A percentile compares a stretch with the other conserved stretches of the same genome.
These are phyloP conservation scores for Malania oleifera DNA, from an alignment of 164 flowering plant species.

Conservation along the genomic window DNA sequence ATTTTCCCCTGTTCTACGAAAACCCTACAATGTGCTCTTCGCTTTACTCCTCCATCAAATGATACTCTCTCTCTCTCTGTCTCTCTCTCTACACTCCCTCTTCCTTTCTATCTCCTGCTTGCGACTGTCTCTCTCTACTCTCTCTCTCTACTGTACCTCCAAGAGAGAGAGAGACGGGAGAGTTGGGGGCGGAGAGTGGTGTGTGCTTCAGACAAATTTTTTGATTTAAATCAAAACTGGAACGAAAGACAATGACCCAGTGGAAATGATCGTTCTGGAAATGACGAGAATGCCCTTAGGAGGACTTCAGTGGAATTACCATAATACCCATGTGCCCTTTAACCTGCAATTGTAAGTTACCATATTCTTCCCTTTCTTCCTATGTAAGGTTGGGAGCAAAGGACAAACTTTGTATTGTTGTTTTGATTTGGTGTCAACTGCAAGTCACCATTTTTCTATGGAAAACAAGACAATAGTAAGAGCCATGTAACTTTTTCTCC, in stretches of 20 bases:
- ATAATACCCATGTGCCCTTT: neutral
- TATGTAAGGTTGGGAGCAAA: too few species aligned
- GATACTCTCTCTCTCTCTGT: too few species aligned
- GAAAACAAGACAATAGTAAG: too few species aligned
- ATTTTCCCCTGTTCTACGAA: slow-evolving; percentile 13
- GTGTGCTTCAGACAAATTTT: slow-evolving; percentile 18
- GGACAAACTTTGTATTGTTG: too few species aligned
- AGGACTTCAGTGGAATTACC: neutral
- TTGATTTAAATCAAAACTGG: neutral
- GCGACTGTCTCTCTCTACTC: neutral
- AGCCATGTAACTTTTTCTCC: too few species aligned
- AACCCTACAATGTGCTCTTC: slow-evolving; percentile 12
- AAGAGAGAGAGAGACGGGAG: slow-evolving; percentile 22
- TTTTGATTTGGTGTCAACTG: too few species aligned
- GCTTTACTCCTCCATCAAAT: slow-evolving; percentile 24
- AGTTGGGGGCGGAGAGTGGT: slow-evolving; percentile 7
- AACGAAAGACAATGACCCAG: neutral
- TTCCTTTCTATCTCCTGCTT: too few species aligned
- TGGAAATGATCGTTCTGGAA: too few species aligned
- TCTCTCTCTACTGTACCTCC: slow-evolving; percentile 13
- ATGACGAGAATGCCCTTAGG: too few species aligned
- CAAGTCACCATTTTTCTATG: neutral
- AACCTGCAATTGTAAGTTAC: too few species aligned
- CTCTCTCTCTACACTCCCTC: slow-evolving; percentile 22
- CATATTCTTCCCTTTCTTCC: too few species aligned